These are phyloP conservation scores for Botryosphaeria dothidea DNA, from an alignment of 2,329 filamentous ascomycete genomes.

Conservation along the genomic window DNA sequence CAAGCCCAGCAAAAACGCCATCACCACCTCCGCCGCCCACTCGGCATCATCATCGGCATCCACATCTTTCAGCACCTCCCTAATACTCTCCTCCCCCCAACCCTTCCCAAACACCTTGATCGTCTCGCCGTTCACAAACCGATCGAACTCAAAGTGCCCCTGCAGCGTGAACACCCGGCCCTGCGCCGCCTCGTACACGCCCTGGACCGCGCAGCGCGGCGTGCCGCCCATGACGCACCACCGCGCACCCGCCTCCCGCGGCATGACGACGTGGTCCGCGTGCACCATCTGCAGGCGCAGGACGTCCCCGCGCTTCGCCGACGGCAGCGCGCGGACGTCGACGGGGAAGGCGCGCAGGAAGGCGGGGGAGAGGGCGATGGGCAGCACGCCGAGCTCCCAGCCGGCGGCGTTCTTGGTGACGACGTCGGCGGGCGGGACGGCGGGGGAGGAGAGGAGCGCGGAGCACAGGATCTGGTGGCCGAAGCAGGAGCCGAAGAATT, in stretches of 20 bases:
- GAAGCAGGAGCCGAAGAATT: slow-evolving; percentile 47
- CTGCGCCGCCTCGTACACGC: slow-evolving; percentile 35
- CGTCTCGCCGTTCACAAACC: slow-evolving; percentile 45
- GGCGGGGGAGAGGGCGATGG: slow-evolving; percentile 45
- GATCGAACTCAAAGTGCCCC: slow-evolving; percentile 50
- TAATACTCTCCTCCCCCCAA: slow-evolving; percentile 40
- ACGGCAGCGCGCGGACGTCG: slow-evolving; percentile 40
- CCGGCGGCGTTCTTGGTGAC: slow-evolving; percentile 50
- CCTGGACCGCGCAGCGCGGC: slow-evolving; percentile 40
- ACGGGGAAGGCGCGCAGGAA: slow-evolving; percentile 42
- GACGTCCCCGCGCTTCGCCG: too few species aligned
- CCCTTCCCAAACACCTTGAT: slow-evolving; percentile 42
- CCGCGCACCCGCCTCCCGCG: slow-evolving; percentile 32
- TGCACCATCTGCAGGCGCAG: slow-evolving; percentile 44
- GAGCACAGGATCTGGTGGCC: slow-evolving; percentile 51
- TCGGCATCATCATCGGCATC: slow-evolving; percentile 33
- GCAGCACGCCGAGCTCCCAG: slow-evolving; percentile 51
- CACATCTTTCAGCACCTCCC: slow-evolving; percentile 25
- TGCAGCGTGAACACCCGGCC: slow-evolving; percentile 46
- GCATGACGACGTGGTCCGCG: slow-evolving; percentile 36
- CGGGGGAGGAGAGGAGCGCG: slow-evolving; percentile 57
- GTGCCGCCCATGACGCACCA: slow-evolving; percentile 29
- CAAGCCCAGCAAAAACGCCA: slow-evolving; percentile 41
- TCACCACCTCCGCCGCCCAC: slow-evolving; percentile 33
- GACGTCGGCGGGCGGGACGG: slow-evolving; percentile 43